These are phyloP conservation scores for Kodamaea kaohsiungensis DNA, from an alignment of 805 yeast species.

Conservation along the genomic window DNA sequence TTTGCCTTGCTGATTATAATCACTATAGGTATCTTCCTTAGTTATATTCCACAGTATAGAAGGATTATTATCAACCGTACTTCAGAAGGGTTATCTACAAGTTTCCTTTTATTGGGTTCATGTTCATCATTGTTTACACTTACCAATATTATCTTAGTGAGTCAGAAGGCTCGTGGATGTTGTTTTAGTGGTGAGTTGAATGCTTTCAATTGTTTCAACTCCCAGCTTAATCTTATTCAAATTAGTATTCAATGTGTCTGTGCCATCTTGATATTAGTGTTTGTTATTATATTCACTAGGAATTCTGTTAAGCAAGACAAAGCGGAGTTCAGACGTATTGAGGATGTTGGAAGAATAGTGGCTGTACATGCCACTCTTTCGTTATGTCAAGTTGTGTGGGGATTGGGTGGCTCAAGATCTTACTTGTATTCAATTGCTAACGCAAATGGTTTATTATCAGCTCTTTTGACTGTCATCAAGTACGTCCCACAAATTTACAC, in stretches of 20 bases:
- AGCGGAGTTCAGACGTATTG: constrained; percentile 43
- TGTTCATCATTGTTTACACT: constrained; percentile 67
- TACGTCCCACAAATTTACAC: constrained; percentile 79
- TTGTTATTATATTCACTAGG: constrained; percentile 52
- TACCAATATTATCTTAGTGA: constrained; percentile 63
- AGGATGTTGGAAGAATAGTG: constrained; percentile 42
- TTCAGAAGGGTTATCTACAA: constrained; percentile 78
- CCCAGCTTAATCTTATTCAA: constrained; percentile 67
- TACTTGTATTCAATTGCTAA: constrained; percentile 48
- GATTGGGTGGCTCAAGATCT: constrained; percentile 22
- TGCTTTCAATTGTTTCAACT: constrained; percentile 60
- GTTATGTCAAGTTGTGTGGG: constrained; percentile 36
- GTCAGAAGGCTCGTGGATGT: constrained; percentile 63
- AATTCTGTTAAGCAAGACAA: constrained; percentile 48
- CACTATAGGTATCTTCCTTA: constrained; percentile 65
- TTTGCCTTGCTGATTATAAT: constrained; percentile 53
- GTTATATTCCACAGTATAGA: constrained; percentile 76
- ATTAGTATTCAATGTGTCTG: constrained; percentile 63
- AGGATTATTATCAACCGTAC: constrained; percentile 58
- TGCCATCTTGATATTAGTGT: constrained; percentile 55
- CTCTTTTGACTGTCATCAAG: constrained; percentile 64
- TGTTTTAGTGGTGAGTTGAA: constrained; percentile 48
- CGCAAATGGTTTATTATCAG: constrained; percentile 63
- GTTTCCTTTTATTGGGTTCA: constrained; percentile 69
- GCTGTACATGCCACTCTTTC: constrained; percentile 36